Evolutionary conservation across 2,329 filamentous ascomycete species (phyloP).

Genomic region (Fusarium vanettenii): DNA sequence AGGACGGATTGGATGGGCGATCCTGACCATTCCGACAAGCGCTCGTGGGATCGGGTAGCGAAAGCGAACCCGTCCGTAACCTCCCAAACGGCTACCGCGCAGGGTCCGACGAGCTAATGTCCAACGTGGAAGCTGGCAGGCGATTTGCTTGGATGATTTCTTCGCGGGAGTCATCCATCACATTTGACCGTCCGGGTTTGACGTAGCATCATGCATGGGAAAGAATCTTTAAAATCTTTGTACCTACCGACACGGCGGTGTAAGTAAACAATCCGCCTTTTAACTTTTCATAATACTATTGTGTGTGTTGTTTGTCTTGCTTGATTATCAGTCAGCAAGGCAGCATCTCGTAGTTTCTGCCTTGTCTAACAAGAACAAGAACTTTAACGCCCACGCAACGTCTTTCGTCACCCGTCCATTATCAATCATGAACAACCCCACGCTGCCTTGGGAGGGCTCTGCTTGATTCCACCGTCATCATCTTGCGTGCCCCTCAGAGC

Average conservation of each 20-base stretch:
- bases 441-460: neutral
- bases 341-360: neutral
- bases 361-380: neutral
- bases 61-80: constrained; percentile 3
- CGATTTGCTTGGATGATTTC: constrained; percentile 16
- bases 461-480: neutral
- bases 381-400: neutral
- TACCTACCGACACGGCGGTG: constrained; percentile 1
- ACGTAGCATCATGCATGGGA: constrained; percentile 9
- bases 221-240: constrained; percentile 4
- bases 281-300: neutral
- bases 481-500: neutral
- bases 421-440: neutral
- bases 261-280: neutral
- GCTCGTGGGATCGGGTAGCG: constrained; percentile 16
- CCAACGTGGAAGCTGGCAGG: constrained; percentile 37
- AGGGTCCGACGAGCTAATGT: constrained; percentile 32
- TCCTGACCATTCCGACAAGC: neutral
- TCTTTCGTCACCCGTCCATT: neutral
- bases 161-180: neutral
- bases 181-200: neutral
- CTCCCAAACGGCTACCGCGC: constrained; percentile 19
- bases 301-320: neutral
- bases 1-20: neutral
- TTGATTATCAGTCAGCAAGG: neutral